These are phyloP conservation scores for Hymenotorrendiella dingleyae DNA, from an alignment of 2,329 filamentous ascomycete species.

Conservation along the genomic window DNA sequence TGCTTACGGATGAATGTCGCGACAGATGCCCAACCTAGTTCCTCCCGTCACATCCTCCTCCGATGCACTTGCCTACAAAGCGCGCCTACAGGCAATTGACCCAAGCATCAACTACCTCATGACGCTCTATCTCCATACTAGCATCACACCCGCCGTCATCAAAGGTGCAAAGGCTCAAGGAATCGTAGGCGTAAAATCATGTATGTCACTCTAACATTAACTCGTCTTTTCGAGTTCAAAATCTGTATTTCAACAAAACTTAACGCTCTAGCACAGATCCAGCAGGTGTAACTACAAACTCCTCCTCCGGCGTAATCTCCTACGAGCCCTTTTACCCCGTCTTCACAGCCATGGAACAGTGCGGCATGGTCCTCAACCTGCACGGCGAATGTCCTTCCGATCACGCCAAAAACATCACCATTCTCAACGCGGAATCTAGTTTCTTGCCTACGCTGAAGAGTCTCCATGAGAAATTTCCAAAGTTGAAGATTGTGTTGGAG, in stretches of 20 bases:
- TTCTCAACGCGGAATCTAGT: constrained; percentile 63
- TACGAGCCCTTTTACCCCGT: constrained; percentile 69
- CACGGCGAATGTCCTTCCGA: constrained; percentile 71
- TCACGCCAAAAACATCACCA: constrained; percentile 39
- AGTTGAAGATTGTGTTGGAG: constrained; percentile 65
- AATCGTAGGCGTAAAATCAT: constrained; percentile 26
- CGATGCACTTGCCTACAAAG: constrained; percentile 61
- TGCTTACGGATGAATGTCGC: neutral
- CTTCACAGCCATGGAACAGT: constrained; percentile 83
- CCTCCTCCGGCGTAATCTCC: constrained; percentile 61
- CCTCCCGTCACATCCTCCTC: constrained; percentile 57
- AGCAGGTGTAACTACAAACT: constrained; percentile 63
- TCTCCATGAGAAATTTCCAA: constrained; percentile 70
- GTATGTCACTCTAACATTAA: neutral
- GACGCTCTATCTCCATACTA: constrained; percentile 49
- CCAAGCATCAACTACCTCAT: constrained; percentile 64
- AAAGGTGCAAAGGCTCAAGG: constrained; percentile 24
- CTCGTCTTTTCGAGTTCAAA: no score
- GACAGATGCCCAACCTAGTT: constrained; percentile 51
- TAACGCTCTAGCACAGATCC: no score
- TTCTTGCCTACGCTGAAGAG: constrained; percentile 76
- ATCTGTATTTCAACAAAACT: neutral
- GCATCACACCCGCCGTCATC: constrained; percentile 25
- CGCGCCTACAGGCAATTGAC: constrained; percentile 52
- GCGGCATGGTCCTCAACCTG: constrained; percentile 82